Conservation (phyloP, 306 rosid genomes). For the Carpinus fangiana region DNA sequence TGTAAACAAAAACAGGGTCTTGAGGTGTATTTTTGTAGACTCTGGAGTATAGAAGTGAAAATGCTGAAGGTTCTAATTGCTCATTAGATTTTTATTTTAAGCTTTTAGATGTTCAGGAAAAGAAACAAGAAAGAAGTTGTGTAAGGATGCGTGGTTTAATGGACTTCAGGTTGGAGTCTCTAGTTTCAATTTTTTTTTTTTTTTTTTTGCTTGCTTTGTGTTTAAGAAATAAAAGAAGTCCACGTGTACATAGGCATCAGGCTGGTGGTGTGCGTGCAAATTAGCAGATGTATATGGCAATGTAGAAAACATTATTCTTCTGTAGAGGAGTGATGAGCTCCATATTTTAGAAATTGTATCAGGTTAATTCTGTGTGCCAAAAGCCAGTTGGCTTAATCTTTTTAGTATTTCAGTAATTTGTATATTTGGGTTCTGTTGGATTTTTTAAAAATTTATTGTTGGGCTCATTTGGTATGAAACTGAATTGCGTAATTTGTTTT, state of each 20-base stretch:
- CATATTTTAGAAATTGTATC: background rate
- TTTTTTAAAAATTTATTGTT: background rate
- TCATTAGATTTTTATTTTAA: no score
- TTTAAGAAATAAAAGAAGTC: background rate
- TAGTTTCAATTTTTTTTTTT: background rate
- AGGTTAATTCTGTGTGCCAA: background rate
- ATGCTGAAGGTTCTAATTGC: no score
- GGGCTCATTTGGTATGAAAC: background rate
- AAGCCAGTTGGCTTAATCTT: background rate
- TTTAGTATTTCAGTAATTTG: background rate
- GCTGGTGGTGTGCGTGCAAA: no score
- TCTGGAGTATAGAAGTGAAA: no score
- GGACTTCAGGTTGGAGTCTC: background rate
- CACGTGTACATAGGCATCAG: background rate
- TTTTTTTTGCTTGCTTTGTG: background rate
- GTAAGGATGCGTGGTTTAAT: background rate
- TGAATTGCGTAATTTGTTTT: background rate
- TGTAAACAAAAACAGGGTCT: background rate
- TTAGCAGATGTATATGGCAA: background rate
- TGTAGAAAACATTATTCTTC: background rate
- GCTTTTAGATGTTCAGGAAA: background rate
- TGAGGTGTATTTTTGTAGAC: no score
- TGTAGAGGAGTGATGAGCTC: background rate
- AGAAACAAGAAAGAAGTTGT: background rate
- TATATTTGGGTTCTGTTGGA: background rate